Conservation (phyloP, 2,329 filamentous ascomycete genomes). For the Pseudocercospora fuligena region DNA sequence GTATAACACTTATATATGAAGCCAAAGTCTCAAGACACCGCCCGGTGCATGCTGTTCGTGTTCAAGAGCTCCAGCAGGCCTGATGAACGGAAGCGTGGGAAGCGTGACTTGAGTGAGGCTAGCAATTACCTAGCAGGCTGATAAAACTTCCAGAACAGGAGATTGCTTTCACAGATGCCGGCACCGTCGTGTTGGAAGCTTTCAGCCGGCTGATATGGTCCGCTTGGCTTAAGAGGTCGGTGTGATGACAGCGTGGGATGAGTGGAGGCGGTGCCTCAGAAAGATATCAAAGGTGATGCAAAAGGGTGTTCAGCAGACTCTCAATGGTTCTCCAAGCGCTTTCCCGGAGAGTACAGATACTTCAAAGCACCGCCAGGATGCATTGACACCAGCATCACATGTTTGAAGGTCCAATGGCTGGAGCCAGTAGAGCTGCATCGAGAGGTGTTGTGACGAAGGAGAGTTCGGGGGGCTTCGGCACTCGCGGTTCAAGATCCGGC, state of each 20-base stretch:
- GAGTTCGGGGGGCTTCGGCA: not conserved
- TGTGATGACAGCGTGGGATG: slow-evolving; percentile 1
- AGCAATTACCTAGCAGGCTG: not conserved
- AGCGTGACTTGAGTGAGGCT: not conserved
- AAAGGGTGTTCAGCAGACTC: too few relatives aligned
- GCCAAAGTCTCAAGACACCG: slow-evolving; percentile 6
- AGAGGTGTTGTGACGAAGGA: not conserved
- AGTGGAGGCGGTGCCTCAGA: not conserved
- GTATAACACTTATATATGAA: slow-evolving; percentile 5
- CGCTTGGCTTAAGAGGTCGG: not conserved
- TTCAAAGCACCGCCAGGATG: not conserved
- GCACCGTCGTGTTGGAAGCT: not conserved
- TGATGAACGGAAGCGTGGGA: not conserved
- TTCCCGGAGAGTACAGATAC: too few relatives aligned
- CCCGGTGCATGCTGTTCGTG: slow-evolving; percentile 7
- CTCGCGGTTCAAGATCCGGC: not conserved
- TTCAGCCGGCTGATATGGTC: not conserved
- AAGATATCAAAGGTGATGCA: too few relatives aligned
- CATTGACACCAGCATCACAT: too few relatives aligned
- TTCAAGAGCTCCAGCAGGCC: not conserved
- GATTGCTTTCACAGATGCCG: not conserved
- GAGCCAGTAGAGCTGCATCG: too few relatives aligned
- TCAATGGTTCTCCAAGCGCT: too few relatives aligned
- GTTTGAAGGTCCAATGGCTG: not conserved
- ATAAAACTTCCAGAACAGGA: not conserved